Base-by-base conservation (phyloP, 179 eudicot species). In the Vitellaria paradoxa region DNA sequence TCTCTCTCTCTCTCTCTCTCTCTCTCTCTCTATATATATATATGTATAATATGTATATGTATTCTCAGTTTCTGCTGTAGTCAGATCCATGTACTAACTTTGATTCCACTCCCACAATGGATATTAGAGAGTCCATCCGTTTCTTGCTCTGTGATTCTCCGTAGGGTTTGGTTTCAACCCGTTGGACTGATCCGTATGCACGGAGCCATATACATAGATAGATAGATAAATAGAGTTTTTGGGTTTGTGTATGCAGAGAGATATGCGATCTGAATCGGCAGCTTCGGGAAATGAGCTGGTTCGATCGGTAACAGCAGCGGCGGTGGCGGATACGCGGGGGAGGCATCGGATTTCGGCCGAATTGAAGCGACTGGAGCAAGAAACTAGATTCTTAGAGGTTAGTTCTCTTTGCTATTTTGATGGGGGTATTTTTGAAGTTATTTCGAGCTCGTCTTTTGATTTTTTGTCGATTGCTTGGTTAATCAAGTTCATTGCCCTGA, bases 331-430 rank as follows among this genome's bases (percentile, higher is more conserved):
- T 78, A 75, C 86, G 17, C 83, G 90, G 77, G 93, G 97, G 68
- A 91, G 90, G 81, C 97, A 91, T 78, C 86, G 90, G 83, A 85
- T 91, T 86, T 78, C 80, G 55, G 97, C 97, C 53, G 93, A 91
- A 64, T 72, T 91, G 70, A 91, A 88, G 83, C 86, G 89, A n/a
- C 89, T 91, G 71, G 93, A 89, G 75, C 93, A 91, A 80, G 92
- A 90, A 80, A 64, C 87, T 75, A 86, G 83, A 15, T 84, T 84
- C 71, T 79, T 91, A 53, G 88, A 91, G 89, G 96, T 89, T 52
- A 50, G 82, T 73, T 30, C 49, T 80, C 21, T 46, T 64, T 66
- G 70, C 50, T 52, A 23, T 17, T 45, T 80, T 61, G 3, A 40
- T 17, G 62, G 14, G 3, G 12, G 21, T 47, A 49, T 67, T 65